phyloP scores from a whole-genome alignment of 139 green algal species.

The Volvox africanus region DNA sequence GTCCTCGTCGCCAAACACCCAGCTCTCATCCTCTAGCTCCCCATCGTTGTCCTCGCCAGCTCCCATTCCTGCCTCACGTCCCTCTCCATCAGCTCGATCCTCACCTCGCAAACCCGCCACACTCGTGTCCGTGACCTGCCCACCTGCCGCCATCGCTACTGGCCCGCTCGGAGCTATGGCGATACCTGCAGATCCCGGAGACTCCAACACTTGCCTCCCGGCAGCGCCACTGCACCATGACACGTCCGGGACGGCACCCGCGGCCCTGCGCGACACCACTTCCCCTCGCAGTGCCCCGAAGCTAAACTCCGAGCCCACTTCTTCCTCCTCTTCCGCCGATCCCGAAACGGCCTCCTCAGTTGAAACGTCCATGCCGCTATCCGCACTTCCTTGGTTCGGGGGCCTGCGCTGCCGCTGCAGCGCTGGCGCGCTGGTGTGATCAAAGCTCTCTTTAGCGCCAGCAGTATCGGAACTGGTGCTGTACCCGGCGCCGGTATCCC shows the following conservation, averaged over 20 bases:
- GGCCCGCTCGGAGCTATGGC: not conserved
- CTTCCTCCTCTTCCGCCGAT: not conserved
- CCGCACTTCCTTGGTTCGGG: no score
- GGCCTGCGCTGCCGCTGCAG: no score
- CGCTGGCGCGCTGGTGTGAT: no score
- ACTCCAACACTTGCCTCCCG: not conserved
- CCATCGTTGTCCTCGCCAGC: not conserved
- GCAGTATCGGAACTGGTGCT: no score
- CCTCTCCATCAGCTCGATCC: not conserved
- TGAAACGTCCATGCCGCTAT: no score
- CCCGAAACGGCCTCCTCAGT: not conserved
- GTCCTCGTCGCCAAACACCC: constrained; percentile 41
- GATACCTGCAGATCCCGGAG: not conserved
- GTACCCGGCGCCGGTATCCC: no score
- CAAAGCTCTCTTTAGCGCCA: no score
- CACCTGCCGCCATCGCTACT: not conserved
- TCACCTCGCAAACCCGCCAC: not conserved
- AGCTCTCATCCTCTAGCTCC: constrained; percentile 41
- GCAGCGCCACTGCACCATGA: not conserved
- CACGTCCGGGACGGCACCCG: not conserved
- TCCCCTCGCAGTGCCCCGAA: constrained; percentile 27
- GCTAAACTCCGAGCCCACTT: constrained; percentile 30
- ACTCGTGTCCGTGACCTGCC: not conserved
- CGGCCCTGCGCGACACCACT: not conserved
- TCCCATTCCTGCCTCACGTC: not conserved